Evolutionary conservation across 805 yeast genomes (phyloP).

Genomic region (Pichia membranifaciens): DNA sequence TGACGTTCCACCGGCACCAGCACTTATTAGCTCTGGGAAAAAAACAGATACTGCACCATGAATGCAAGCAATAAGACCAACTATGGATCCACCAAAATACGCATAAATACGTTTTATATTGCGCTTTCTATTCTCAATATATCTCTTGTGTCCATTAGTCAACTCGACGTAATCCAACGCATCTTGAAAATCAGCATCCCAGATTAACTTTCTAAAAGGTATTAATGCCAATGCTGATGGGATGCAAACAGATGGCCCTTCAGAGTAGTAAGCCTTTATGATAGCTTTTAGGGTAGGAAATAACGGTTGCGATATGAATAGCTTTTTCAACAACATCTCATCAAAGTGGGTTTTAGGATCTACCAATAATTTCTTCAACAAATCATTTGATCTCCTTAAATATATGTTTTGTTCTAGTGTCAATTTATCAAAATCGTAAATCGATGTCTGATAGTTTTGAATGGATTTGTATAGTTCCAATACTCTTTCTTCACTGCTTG

Average conservation of each 20-base stretch:
- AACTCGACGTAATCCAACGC: constrained; percentile 55
- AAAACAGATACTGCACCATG: constrained; percentile 42
- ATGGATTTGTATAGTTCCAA: constrained; percentile 14
- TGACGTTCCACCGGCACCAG: constrained; percentile 29
- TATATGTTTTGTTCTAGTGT: constrained; percentile 18
- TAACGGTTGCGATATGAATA: constrained; percentile 24
- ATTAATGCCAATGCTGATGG: constrained; percentile 43
- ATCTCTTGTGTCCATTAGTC: constrained; percentile 54
- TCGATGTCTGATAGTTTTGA: constrained; percentile 24
- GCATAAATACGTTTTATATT: constrained; percentile 29
- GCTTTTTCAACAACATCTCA: constrained; percentile 17
- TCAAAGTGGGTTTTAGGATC: constrained; percentile 19
- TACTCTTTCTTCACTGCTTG: constrained; percentile 1
- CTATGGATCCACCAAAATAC: constrained; percentile 38
- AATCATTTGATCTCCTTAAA: constrained; percentile 19
- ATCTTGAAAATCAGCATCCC: constrained; percentile 48
- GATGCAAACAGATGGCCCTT: constrained; percentile 23
- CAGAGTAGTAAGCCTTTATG: constrained; percentile 24
- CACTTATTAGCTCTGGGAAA: constrained; percentile 23
- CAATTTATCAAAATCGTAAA: constrained; percentile 21
- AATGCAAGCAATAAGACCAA: constrained; percentile 37
- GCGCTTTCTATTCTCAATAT: constrained; percentile 32
- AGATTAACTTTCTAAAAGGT: constrained; percentile 58
- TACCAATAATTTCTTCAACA: constrained; percentile 16
- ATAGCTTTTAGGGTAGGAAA: constrained; percentile 21